Percentiles rank a stretch among this genome's conserved stretches.
These are phyloP conservation scores for Claviceps sp. DNA, from an alignment of 2,329 filamentous ascomycete genomes.

Conservation along the genomic window DNA sequence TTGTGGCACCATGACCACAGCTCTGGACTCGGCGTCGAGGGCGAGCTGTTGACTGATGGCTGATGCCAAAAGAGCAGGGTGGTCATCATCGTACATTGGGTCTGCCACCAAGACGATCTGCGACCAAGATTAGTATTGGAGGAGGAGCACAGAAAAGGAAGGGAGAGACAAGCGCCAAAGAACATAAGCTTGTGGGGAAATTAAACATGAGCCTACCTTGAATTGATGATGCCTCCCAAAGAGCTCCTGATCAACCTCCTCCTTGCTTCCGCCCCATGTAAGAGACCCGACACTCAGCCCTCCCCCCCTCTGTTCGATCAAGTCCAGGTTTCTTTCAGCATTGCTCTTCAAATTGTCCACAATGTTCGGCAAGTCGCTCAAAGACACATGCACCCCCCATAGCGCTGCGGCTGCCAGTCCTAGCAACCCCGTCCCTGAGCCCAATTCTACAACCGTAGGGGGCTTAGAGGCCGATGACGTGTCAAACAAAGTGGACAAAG, in stretches of 20 bases:
- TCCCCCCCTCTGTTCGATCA: slow-evolving; percentile 42
- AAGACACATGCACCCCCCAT: slow-evolving; percentile 50
- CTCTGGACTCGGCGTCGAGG: slow-evolving; percentile 41
- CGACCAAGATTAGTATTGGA: not conserved
- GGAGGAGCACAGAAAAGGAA: not conserved
- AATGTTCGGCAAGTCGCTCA: slow-evolving; percentile 80
- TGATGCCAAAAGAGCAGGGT: slow-evolving; percentile 59
- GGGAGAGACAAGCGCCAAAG: not conserved
- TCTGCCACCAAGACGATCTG: slow-evolving; percentile 77
- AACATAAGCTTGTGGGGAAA: too few species aligned
- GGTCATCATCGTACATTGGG: slow-evolving; percentile 72
- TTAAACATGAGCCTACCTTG: slow-evolving; percentile 21
- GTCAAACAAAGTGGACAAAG: slow-evolving; percentile 32
- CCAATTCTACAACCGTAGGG: slow-evolving; percentile 56
- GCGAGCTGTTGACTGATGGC: slow-evolving; percentile 58
- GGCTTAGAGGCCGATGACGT: slow-evolving; percentile 16
- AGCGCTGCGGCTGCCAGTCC: slow-evolving; percentile 71
- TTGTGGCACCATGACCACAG: slow-evolving; percentile 69
- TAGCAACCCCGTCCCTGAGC: slow-evolving; percentile 81
- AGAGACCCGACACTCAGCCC: slow-evolving; percentile 50
- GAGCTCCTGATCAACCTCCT: slow-evolving; percentile 28
- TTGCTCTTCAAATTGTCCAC: slow-evolving; percentile 71
- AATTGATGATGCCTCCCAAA: slow-evolving; percentile 38
- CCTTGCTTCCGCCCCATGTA: slow-evolving; percentile 53
- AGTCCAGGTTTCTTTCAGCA: slow-evolving; percentile 44